Evolutionary conservation across 208 protist species (phyloP), one percentile per base, ranked within the genome.

Genomic region (Tritrichomonas musculus): DNA sequence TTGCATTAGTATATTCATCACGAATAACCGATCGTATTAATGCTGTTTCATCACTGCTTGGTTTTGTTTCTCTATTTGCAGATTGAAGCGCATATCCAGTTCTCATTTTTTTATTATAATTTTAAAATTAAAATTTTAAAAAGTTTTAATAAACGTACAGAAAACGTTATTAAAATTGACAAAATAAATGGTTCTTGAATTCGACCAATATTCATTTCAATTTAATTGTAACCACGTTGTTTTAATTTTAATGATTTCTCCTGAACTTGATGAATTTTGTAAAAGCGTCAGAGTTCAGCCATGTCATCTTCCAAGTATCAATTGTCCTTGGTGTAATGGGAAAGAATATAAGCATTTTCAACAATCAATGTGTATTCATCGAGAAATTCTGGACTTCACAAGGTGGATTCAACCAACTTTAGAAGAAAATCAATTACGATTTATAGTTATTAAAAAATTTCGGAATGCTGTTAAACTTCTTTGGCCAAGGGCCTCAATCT

Each of bases 301-400:
- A 33, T 13, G 17, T n/a, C 3, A 8, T 33, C 27, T n/a, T n/a
- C 64, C 64, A n/a, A 33, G 3, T 17, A 8, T 8, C 5, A 47
- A 88, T 57, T 88, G 77, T 39, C 77, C 77, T 22, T 88, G 77
- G 77, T 60, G 47, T n/a, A 88, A 88, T 88, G 47, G 47, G 3
- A 88, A 39, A 36, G 47, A 53, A 88, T 88, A 88, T 50, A 3
- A 39, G 0, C 4, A 57, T 39, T 20, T 0, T 39, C 53, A 47
- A 39, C 25, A 25, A 33, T 39, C 44, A 14, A 57, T 88, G 39
- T 57, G 47, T 20, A 5, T 88, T 33, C 77, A 88, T 88, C 41
- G 47, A 88, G 77, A 88, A 88, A 88, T 88, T 39, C 17, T 88
- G 1, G 77, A 88, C 44, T 88, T 88, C 30, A 27, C 47, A 9